Percentiles rank a stretch among this genome's conserved stretches.
Evolutionary conservation across 1,139 yeast species (phyloP).

Genomic region (Suhomyces ambrosiae): DNA sequence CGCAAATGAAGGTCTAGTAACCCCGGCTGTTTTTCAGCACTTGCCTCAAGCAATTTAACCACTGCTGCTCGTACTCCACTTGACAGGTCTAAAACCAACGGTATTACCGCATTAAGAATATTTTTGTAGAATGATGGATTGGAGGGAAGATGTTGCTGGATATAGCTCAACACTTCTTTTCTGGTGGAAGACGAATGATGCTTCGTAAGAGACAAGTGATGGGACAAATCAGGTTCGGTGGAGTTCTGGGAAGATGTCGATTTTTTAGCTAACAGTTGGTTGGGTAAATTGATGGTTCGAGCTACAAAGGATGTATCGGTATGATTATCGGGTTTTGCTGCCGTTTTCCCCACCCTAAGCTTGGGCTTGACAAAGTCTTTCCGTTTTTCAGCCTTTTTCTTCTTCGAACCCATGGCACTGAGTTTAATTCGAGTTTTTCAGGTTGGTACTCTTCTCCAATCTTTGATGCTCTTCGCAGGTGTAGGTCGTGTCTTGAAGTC

Average conservation of each 20-base stretch:
- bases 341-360: conserved; percentile 85
- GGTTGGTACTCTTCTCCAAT: background rate
- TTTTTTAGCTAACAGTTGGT: conserved; percentile 46
- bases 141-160: conserved; percentile 50
- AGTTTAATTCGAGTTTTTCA: background rate
- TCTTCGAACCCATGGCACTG: conserved; percentile 54
- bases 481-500: conserved; percentile 1
- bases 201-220: conserved; percentile 65
- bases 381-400: conserved; percentile 66
- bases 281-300: conserved; percentile 66
- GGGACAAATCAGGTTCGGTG: conserved; percentile 50
- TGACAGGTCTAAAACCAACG: conserved; percentile 64
- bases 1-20: conserved; percentile 69
- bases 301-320: conserved; percentile 87
- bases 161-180: conserved; percentile 64
- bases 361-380: conserved; percentile 80
- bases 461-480: background rate
- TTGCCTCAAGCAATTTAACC: conserved; percentile 51
- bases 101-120: conserved; percentile 56
- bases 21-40: conserved; percentile 54
- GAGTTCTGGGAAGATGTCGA: conserved; percentile 5
- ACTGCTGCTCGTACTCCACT: conserved; percentile 65
- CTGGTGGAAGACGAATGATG: conserved; percentile 79
- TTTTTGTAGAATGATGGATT: conserved; percentile 59
- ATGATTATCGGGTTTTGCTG: conserved; percentile 66